Evolutionary conservation across 352 stramenopile species (phyloP), one percentile per base, ranked within the genome.

Genomic region (Halophytophthora batemanensis): DNA sequence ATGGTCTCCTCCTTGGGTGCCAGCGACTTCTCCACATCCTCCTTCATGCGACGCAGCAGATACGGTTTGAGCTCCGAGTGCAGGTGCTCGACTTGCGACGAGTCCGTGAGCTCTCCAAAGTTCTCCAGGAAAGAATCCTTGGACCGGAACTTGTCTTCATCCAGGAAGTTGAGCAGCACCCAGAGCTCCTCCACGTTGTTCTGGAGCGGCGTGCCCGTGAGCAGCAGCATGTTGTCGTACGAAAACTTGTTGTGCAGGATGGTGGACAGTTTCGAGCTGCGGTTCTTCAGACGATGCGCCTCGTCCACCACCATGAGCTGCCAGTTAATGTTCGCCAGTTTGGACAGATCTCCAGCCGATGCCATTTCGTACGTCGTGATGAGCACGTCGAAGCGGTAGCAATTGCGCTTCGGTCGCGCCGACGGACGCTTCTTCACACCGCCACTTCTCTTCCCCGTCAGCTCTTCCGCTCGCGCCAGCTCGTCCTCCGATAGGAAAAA

Each of bases 351-450:
- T 42, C 91, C 93, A 33, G 97, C 93, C 19, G 78, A 87, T 7
- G 98, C 88, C 69, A 98, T 98, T 64, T 99, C 98, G 69, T 98
- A 99, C 1, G 97, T 99, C 17, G 98, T 99, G 31, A 99, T 97
- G 12, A 99, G 71, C 19, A 99, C 96, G 64, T 99, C 96, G 70
- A 99, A 99, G 15, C 96, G 83, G 54, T 93, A 88, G 51, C 84
- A 86, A 18, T 77, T 71, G 17, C 68, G 62, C 49, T 80, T 82
- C 10, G 68, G 49, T 25, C 64, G 64, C 0, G 69, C 54, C 2
- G 61, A 23, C 25, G 66, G 53, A 11, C 39, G 45, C 29, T 68
- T 70, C 7, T 45, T n/a, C 50, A 60, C 62, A 45, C 38, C 44
- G 53, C 64, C 29, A 14, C 29, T 2, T 21, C 53, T 63, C 25